Evolutionary conservation across 768 basidiomycete species (phyloP), one percentile per base, ranked within the genome.

Genomic region (Kwoniella sp.): DNA sequence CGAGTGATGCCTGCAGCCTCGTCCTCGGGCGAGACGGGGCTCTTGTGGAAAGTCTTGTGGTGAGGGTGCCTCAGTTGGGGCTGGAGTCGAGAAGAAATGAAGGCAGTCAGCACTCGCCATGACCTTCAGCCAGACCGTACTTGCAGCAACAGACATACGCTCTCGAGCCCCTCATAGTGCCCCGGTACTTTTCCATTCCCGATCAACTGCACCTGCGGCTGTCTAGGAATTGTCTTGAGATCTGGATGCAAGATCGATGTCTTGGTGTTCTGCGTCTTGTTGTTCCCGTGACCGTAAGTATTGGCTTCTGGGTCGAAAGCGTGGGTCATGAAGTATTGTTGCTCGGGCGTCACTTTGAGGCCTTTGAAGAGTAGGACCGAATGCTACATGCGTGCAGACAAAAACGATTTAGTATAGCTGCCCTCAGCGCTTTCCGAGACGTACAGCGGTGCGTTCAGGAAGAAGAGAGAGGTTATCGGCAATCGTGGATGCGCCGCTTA

Each of bases 161-260:
- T 85, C 0, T 87, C 86, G 23, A 93, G 85, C 9, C 91, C 91
- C 78, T 91, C 89, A 82, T 92, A 88, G 76, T 89, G 48, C 4
- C 68, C 82, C 73, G 87, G 87, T 12, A 92, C 88, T 0, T 82
- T 86, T 7, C 93, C 92, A 73, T 93, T 93, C 8, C 92, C 92
- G 75, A 94, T 93, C 59, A 94, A 87, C 78, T 95, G 93, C 0
- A 95, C 93, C 75, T 93, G 90, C 0, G 91, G 90, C 1, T 90
- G 87, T 25, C 88, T 85, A 0, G 93, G 91, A 66, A 95, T 91
- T 41, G 90, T 93, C 84, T 92, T 94, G 73, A 93, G 86, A 77
- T 93, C 90, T 0, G 91, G 90, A 75, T 92, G 91, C 15, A 93
- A 86, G 72, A 93, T 89, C 2, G 91, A 92, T 74, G 89, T 89